phyloP scores from a whole-genome alignment of 1,139 yeast genomes.

The Candida neerlandica region DNA sequence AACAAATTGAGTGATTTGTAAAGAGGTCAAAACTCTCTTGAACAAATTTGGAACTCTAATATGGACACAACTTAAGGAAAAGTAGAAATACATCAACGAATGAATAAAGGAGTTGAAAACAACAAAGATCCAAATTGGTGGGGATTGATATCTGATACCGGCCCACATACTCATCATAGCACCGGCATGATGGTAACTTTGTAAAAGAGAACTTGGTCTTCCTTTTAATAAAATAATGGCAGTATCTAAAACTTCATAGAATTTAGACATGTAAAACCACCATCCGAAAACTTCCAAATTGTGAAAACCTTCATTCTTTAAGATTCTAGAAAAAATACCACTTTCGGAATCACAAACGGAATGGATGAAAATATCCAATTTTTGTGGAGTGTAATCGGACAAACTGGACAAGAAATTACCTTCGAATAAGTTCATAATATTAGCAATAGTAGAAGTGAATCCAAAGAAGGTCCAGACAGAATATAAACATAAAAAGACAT shows the following conservation, averaged over 20 bases:
- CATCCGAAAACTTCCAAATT: slow-evolving; percentile 66
- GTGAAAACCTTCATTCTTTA: slow-evolving; percentile 26
- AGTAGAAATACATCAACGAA: slow-evolving; percentile 75
- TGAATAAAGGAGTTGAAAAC: slow-evolving; percentile 80
- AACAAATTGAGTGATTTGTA: slow-evolving; percentile 73
- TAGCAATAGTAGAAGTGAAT: slow-evolving; percentile 55
- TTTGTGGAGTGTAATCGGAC: slow-evolving; percentile 12
- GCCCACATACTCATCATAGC: slow-evolving; percentile 88
- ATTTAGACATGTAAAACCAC: slow-evolving; percentile 71
- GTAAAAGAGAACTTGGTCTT: slow-evolving; percentile 65
- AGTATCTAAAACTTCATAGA: slow-evolving; percentile 74
- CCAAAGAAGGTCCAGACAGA: slow-evolving; percentile 75
- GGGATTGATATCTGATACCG: slow-evolving; percentile 69
- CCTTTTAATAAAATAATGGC: slow-evolving; percentile 70
- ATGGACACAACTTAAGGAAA: slow-evolving; percentile 63
- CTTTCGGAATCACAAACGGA: slow-evolving; percentile 62
- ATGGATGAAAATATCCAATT: slow-evolving; percentile 47
- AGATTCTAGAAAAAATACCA: slow-evolving; percentile 52
- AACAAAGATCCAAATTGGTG: slow-evolving; percentile 82
- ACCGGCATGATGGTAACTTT: slow-evolving; percentile 80
- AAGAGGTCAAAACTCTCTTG: slow-evolving; percentile 63
- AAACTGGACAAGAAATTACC: slow-evolving; percentile 15
- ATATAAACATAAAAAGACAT: slow-evolving; percentile 62
- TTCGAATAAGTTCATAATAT: slow-evolving; percentile 34
- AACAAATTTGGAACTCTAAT: slow-evolving; percentile 59